Base-by-base conservation (phyloP, 208 protist genomes). In the Lotmaria passim region DNA sequence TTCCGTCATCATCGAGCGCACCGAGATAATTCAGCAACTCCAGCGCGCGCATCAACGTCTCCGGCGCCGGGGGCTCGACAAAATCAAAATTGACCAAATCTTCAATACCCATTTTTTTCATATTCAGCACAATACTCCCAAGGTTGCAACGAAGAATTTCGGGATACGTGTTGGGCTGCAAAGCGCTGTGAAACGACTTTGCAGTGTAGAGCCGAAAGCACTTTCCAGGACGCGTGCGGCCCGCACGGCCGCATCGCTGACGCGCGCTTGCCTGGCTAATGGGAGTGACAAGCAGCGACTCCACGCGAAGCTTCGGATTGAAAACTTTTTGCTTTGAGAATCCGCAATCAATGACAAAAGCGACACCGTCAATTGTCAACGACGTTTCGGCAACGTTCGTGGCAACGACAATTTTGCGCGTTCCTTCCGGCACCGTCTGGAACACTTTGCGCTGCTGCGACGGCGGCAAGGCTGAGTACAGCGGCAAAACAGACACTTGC, bases 311-410 rank as follows among this genome's bases (percentile, higher is more conserved):
- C 75, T 98, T 98, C 0, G 98, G 86, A 84, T 99, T 99, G 78
- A 97, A 99, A 39, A 90, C 83, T 69, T 99, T 99, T 76, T 99
- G 98, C 79, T 99, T 99, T 14, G 89, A 93, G 51, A 99, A 99
- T 0, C 98, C 98, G n/a, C 97, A 97, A 75, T 99, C 98, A 69
- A 98, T 89, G 17, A 99, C 98, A 81, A 99, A 99, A 46, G 96
- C 97, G 64, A 99, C 98, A 31, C 98, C 98, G 75, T 99, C 98
- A 74, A 99, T 99, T 26, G 99, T 99, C 43, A 99, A 75, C 0
- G 98, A 99, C 1, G 99, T 99, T 78, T 99, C 99, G 5, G 99
- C 99, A 66, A 99, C 99, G 71, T 99, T 99, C 11, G 99, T 99
- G 0, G 98, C 97, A 23, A 99, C 87, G 43, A 99, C 94, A 64